These are phyloP conservation scores for Saccharomycopsis fodiens DNA, from an alignment of 805 yeast genomes.

Conservation along the genomic window DNA sequence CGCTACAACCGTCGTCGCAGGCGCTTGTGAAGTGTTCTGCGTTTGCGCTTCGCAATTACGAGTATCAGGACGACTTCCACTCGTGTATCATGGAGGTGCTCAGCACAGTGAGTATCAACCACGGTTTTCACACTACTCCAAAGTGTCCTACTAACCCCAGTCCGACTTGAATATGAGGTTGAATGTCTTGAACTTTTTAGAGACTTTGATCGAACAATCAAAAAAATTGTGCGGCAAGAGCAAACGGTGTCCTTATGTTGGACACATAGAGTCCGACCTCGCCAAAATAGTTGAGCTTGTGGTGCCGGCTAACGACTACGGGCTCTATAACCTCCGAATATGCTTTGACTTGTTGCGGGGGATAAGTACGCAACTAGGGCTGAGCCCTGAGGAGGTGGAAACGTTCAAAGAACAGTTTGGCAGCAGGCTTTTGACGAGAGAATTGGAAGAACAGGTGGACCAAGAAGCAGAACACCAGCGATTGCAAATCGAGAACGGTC, in stretches of 20 bases:
- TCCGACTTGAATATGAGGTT: constrained; percentile 55
- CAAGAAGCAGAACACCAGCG: neutral
- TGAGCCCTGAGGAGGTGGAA: neutral
- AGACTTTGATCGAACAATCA: constrained; percentile 43
- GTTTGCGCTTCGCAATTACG: constrained; percentile 50
- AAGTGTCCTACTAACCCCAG: constrained; percentile 13
- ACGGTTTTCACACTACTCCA: no score
- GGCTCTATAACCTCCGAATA: constrained; percentile 15
- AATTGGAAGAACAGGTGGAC: neutral
- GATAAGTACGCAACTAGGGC: constrained; percentile 7
- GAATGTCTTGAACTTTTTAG: constrained; percentile 63
- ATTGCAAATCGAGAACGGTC: neutral
- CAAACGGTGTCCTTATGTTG: constrained; percentile 22
- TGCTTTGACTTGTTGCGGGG: constrained; percentile 5
- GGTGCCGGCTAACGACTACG: constrained; percentile 27
- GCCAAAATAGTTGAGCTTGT: constrained; percentile 29
- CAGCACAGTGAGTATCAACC: constrained; percentile 27
- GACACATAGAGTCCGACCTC: constrained; percentile 29
- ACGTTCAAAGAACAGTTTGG: constrained; percentile 1
- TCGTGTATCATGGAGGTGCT: constrained; percentile 55
- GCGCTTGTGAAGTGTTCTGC: constrained; percentile 37
- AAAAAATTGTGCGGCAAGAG: constrained; percentile 14
- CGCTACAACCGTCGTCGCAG: constrained; percentile 17
- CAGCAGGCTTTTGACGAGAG: constrained; percentile 7
- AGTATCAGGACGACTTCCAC: constrained; percentile 59